These are phyloP conservation scores for Dictyostelium purpureum DNA, from an alignment of 78 protist species.

Conservation along the genomic window DNA sequence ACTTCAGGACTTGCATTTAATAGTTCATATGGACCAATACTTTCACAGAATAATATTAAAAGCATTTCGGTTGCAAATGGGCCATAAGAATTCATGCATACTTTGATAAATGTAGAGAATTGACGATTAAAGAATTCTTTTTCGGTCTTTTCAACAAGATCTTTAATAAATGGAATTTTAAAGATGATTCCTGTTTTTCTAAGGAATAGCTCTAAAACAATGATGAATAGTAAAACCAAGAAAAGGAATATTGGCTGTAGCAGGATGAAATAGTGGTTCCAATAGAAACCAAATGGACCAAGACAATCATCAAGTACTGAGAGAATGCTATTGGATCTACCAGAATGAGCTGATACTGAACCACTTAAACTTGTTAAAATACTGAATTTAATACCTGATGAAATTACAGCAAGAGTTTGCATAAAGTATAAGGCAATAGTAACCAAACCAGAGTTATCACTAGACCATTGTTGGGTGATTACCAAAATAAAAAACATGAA, in stretches of 20 bases:
- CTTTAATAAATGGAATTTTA: slow-evolving; percentile 5
- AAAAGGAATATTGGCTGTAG: slow-evolving; percentile 41
- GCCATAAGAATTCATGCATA: slow-evolving; percentile 68
- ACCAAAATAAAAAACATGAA: slow-evolving; percentile 7
- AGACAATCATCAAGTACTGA: slow-evolving; percentile 35
- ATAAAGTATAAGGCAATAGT: slow-evolving; percentile 47
- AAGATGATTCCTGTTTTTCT: slow-evolving; percentile 22
- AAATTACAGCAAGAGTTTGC: slow-evolving; percentile 53
- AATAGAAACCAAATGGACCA: slow-evolving; percentile 29
- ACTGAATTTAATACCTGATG: slow-evolving; percentile 58
- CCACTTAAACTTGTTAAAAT: slow-evolving; percentile 25
- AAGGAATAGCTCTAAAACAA: not conserved
- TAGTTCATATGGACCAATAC: slow-evolving; percentile 17
- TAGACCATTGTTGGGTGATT: slow-evolving; percentile 33
- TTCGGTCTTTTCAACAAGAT: not conserved
- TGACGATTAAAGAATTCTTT: slow-evolving; percentile 50
- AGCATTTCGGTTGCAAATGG: slow-evolving; percentile 55
- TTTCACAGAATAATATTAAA: slow-evolving; percentile 43
- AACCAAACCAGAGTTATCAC: slow-evolving; percentile 29
- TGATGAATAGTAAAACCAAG: not conserved
- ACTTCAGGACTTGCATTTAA: slow-evolving; percentile 55
- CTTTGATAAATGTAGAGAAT: slow-evolving; percentile 71
- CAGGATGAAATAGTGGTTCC: slow-evolving; percentile 54
- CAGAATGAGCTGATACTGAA: slow-evolving; percentile 4
- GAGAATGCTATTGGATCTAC: not conserved